phyloP scores from a whole-genome alignment of 2,329 filamentous ascomycete species.

The Trichoderma sp. region DNA sequence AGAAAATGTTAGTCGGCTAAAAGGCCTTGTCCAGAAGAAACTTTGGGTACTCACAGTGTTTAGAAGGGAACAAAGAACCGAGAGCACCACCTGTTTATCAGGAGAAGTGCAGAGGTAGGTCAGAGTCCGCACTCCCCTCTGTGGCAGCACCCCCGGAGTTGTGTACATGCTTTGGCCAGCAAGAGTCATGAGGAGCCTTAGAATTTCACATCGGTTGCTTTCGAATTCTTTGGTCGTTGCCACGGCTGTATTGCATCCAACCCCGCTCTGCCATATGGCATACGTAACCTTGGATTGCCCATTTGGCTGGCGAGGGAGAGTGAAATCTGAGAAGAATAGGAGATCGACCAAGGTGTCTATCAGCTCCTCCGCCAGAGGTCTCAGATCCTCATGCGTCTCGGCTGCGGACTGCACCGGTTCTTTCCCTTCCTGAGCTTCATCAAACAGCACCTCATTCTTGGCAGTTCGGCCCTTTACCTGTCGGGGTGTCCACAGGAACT shows the following conservation, averaged over 20 bases:
- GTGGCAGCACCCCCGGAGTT: slow-evolving; percentile 73
- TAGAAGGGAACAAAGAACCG: slow-evolving; percentile 83
- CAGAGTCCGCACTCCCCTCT: slow-evolving; percentile 77
- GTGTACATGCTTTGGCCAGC: slow-evolving; percentile 93
- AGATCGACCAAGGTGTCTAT: slow-evolving; percentile 87
- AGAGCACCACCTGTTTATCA: slow-evolving; percentile 89
- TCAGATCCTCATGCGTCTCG: slow-evolving; percentile 74
- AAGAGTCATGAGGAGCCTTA: slow-evolving; percentile 81
- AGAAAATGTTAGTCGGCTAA: neutral
- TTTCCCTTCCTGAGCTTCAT: slow-evolving; percentile 63
- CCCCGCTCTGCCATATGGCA: slow-evolving; percentile 96
- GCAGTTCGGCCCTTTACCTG: slow-evolving; percentile 68
- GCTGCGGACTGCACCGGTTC: slow-evolving; percentile 45
- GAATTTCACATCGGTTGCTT: slow-evolving; percentile 85
- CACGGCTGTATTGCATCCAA: slow-evolving; percentile 88
- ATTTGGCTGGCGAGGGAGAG: slow-evolving; percentile 69
- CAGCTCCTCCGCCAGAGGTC: slow-evolving; percentile 87
- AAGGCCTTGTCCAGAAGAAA: neutral
- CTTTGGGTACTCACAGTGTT: slow-evolving; percentile 68
- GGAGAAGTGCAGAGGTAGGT: slow-evolving; percentile 85
- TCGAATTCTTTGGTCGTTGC: slow-evolving; percentile 89
- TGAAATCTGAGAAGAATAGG: slow-evolving; percentile 88
- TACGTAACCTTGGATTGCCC: slow-evolving; percentile 81
- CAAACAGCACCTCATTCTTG: slow-evolving; percentile 77
- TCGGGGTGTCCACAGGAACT: slow-evolving; percentile 84